Evolutionary conservation across 2,329 filamentous ascomycete species (phyloP).

Genomic region (Neonectria sp.): DNA sequence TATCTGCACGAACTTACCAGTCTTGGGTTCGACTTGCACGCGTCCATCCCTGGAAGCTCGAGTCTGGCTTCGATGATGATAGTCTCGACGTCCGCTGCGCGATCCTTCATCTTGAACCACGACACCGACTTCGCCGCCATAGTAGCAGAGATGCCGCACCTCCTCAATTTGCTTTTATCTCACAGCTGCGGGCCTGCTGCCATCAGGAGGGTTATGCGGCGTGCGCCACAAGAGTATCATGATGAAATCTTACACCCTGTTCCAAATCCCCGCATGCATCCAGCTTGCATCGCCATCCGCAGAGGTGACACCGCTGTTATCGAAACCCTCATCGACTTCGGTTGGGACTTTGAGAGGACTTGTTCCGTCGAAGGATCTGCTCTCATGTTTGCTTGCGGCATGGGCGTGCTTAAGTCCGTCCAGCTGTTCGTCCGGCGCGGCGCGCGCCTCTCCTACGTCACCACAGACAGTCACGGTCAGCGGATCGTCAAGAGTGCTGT

Average conservation of each 20-base stretch:
- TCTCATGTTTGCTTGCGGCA: conserved; percentile 40
- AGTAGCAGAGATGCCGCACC: conserved; percentile 29
- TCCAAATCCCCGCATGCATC: neutral
- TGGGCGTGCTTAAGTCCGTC: conserved; percentile 34
- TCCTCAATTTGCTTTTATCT: conserved; percentile 21
- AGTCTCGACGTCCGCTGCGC: neutral
- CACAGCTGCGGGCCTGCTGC: neutral
- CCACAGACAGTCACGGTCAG: conserved; percentile 26
- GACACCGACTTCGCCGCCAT: conserved; percentile 40
- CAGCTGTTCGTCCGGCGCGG: conserved; percentile 38
- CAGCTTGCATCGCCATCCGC: conserved; percentile 27
- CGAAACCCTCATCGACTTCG: conserved; percentile 33
- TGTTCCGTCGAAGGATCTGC: conserved; percentile 35
- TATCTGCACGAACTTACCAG: conserved; percentile 20
- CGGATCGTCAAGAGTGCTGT: conserved; percentile 30
- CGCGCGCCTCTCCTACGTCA: conserved; percentile 36
- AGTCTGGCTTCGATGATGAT: conserved; percentile 28
- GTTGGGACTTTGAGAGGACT: conserved; percentile 37
- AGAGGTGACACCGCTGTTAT: conserved; percentile 7
- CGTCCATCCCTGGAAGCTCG: neutral
- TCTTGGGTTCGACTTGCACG: conserved; percentile 35
- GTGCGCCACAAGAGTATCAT: conserved; percentile 33
- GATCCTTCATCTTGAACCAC: conserved; percentile 32
- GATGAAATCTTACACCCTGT: conserved; percentile 32
- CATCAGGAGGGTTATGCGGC: conserved; percentile 35